phyloP scores from a whole-genome alignment of 2,329 filamentous ascomycete genomes.

The Apiospora rasikravindrae region DNA sequence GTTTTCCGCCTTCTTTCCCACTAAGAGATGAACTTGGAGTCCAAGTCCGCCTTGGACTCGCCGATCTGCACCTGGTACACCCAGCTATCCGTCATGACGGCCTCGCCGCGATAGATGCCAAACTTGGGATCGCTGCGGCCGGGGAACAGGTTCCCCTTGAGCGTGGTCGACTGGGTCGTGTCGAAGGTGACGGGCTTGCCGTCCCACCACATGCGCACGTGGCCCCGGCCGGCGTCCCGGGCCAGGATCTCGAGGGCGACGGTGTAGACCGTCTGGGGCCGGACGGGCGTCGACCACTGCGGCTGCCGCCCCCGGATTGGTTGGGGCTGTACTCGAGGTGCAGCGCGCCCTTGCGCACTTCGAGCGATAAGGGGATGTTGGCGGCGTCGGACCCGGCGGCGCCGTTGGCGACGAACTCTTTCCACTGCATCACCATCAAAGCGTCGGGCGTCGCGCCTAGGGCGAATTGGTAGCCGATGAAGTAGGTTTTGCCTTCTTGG shows the following conservation, averaged over 20 bases:
- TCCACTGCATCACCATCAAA: slow-evolving; percentile 29
- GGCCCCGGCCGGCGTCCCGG: slow-evolving; percentile 22
- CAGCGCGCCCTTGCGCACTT: slow-evolving; percentile 24
- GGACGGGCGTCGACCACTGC: slow-evolving; percentile 25
- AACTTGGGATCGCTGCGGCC: slow-evolving; percentile 28
- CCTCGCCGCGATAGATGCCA: slow-evolving; percentile 27
- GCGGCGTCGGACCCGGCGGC: slow-evolving; percentile 22
- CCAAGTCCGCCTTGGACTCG: slow-evolving; percentile 19
- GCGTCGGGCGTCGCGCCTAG: slow-evolving; percentile 23
- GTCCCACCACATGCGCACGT: slow-evolving; percentile 27
- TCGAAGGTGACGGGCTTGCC: slow-evolving; percentile 28
- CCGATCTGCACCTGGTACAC: slow-evolving; percentile 30
- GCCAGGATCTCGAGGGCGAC: slow-evolving; percentile 27
- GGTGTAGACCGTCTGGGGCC: slow-evolving; percentile 25
- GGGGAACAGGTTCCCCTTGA: slow-evolving; percentile 27
- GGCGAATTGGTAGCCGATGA: slow-evolving; percentile 28
- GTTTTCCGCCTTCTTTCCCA: neutral
- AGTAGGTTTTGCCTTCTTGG: slow-evolving; percentile 28
- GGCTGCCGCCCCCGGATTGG: slow-evolving; percentile 20
- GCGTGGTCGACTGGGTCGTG: slow-evolving; percentile 23
- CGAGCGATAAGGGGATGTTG: slow-evolving; percentile 27
- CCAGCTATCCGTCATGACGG: slow-evolving; percentile 24
- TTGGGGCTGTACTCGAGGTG: slow-evolving; percentile 24
- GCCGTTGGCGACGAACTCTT: slow-evolving; percentile 28
- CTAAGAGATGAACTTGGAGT: slow-evolving; percentile 1